Evolutionary conservation across 805 yeast species (phyloP).

Genomic region (Saccharomycopsis fermentans): DNA sequence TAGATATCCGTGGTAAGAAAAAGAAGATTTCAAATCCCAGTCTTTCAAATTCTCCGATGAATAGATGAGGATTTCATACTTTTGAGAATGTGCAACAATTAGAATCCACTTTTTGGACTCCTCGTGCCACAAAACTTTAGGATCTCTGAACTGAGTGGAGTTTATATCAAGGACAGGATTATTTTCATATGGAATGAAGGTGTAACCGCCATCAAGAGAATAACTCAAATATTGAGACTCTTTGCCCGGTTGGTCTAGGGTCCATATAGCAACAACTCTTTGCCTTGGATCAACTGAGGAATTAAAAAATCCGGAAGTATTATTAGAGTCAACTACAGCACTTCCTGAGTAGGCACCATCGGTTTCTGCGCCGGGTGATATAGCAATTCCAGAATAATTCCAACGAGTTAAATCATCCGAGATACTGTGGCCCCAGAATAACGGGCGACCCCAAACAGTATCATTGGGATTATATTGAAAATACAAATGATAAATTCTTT

Average conservation of each 20-base stretch:
- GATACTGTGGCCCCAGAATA: slow-evolving; percentile 35
- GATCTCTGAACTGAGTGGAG: slow-evolving; percentile 27
- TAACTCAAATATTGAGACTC: slow-evolving; percentile 29
- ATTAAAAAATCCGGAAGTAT: slow-evolving; percentile 29
- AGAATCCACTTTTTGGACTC: slow-evolving; percentile 26
- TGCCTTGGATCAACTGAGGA: slow-evolving; percentile 23
- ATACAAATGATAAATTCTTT: slow-evolving; percentile 28
- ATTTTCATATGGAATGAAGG: slow-evolving; percentile 24
- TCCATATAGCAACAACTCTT: slow-evolving; percentile 30
- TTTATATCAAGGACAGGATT: slow-evolving; percentile 28
- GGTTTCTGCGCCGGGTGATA: slow-evolving; percentile 23
- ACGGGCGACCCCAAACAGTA: slow-evolving; percentile 27
- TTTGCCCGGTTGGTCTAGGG: slow-evolving; percentile 22
- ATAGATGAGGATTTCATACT: slow-evolving; percentile 24
- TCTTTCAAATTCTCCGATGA: slow-evolving; percentile 23
- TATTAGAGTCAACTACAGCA: slow-evolving; percentile 29
- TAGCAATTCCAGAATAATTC: slow-evolving; percentile 27
- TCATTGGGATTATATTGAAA: slow-evolving; percentile 31
- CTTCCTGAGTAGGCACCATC: slow-evolving; percentile 30
- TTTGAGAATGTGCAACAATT: slow-evolving; percentile 25
- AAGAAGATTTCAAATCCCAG: slow-evolving; percentile 25
- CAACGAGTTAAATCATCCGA: slow-evolving; percentile 28
- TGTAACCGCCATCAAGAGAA: slow-evolving; percentile 29
- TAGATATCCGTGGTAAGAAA: slow-evolving; percentile 22
- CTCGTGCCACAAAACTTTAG: slow-evolving; percentile 29